phyloP scores from a whole-genome alignment of 352 stramenopile species.

The Thalassiosira allenii region DNA sequence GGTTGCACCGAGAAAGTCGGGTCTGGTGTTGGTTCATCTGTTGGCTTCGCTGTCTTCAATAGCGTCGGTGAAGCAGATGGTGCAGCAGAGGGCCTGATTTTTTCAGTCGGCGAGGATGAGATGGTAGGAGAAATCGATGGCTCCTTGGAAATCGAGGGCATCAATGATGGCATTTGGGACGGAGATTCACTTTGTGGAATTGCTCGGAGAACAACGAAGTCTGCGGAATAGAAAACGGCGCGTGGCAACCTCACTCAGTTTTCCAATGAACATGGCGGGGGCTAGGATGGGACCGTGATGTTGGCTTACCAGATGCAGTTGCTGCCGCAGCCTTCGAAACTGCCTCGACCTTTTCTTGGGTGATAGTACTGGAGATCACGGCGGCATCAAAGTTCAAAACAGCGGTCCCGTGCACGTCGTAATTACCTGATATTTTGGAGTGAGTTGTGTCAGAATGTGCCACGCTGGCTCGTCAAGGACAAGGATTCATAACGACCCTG shows the following conservation, averaged over 20 bases:
- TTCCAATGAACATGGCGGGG: neutral
- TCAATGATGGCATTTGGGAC: constrained; percentile 40
- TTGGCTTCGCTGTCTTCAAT: constrained; percentile 26
- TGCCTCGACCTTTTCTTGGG: constrained; percentile 6
- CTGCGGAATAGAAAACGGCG: constrained; percentile 12
- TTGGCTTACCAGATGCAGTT: constrained; percentile 38
- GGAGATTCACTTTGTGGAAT: constrained; percentile 53
- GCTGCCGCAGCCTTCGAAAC: constrained; percentile 23
- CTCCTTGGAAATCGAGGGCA: constrained; percentile 36
- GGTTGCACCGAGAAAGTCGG: too few relatives aligned
- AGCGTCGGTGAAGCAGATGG: constrained; percentile 37
- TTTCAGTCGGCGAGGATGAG: constrained; percentile 28
- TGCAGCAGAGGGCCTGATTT: constrained; percentile 21
- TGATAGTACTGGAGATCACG: neutral
- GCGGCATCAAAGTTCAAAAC: constrained; percentile 44
- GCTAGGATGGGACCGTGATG: neutral
- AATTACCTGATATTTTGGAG: too few relatives aligned
- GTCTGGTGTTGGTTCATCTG: constrained; percentile 16
- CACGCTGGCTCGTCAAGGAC: too few relatives aligned
- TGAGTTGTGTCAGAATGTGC: too few relatives aligned
- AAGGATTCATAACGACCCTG: too few relatives aligned
- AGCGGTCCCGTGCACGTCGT: constrained; percentile 23
- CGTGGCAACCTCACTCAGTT: constrained; percentile 1
- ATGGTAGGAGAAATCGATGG: constrained; percentile 30
- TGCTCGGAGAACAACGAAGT: constrained; percentile 47